Evolutionary conservation across 176 grass and related monocot genomes (phyloP), one percentile per base, ranked within the genome.

Genomic region (Elymus sibiricus): DNA sequence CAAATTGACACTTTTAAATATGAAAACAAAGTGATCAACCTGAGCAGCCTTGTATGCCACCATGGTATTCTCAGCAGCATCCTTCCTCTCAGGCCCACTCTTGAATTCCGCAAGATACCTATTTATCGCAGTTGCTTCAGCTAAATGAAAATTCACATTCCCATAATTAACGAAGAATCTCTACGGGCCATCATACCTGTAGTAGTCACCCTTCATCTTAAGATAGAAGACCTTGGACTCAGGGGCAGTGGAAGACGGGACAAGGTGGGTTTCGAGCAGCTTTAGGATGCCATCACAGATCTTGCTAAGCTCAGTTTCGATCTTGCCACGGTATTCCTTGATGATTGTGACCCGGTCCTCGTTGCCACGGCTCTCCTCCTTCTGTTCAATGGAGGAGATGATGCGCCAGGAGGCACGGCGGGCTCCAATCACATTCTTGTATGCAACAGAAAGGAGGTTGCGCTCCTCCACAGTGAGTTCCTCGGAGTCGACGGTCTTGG

Each of bases 121-220:
- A 79, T 92, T 95, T 66, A 90, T 76, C 9, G 73, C 28, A 85
- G 27, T 39, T 86, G 12, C 26, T 76, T 90, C 38, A 70, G 86
- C 24, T 42, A 86, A 81, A 76, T 11, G n/a, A 62, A 74, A 85
- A 75, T 68, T 16, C 9, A 82, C 6, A 51, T 47, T 56, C 9
- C 31, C 10, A 25, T 16, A 66, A 83, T 28, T 43, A 79, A 70
- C 51, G 12, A 9, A 75, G 14, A 83, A 70, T 26, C 25, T 68
- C 7, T 1, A 64, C 4, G 34, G 19, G 24, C 15, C 39, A 84
- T 34, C 38, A 24, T 53, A 97, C 92, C 95, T 94, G 95, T 97
- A 92, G 87, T 97, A 97, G 79, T 97, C 95, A 63, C 95, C 95
- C 92, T 94, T 97, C 92, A 95, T 95, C 82, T 97, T 97, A 11